phyloP scores from a whole-genome alignment of 2,329 filamentous ascomycete genomes.

The Bipolaris oryzae region DNA sequence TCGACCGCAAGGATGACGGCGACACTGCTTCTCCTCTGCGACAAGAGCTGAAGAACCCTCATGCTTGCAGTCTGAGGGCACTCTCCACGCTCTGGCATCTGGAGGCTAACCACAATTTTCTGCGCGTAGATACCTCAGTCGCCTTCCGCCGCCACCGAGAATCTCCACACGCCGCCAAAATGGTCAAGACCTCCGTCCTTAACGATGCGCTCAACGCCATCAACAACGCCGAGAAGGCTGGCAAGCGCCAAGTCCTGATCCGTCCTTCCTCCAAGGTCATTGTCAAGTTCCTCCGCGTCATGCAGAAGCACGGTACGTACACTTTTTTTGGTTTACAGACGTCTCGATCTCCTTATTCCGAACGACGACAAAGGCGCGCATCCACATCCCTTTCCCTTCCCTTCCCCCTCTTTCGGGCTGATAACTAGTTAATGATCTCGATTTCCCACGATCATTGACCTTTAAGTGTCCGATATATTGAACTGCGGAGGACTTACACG shows the following conservation, averaged over 20 bases:
- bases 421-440: slow-evolving; percentile 99
- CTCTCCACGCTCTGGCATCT: slow-evolving; percentile 71
- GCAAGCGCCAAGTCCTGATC: slow-evolving; percentile 99
- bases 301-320: slow-evolving; percentile 98
- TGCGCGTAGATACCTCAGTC: slow-evolving; percentile 65
- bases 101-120: slow-evolving; percentile 61
- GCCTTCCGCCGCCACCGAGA: slow-evolving; percentile 70
- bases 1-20: slow-evolving; percentile 36
- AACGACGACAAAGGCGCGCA: neutral
- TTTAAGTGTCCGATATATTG: slow-evolving; percentile 99
- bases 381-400: slow-evolving; percentile 29
- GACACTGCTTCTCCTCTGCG: slow-evolving; percentile 56
- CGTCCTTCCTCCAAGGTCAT: slow-evolving; percentile 99
- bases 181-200: slow-evolving; percentile 99
- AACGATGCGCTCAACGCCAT: slow-evolving; percentile 98
- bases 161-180: slow-evolving; percentile 79
- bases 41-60: slow-evolving; percentile 73
- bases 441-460: slow-evolving; percentile 85
- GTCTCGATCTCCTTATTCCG: slow-evolving; percentile 7
- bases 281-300: slow-evolving; percentile 98
- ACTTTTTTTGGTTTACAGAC: slow-evolving; percentile 3
- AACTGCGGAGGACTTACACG: slow-evolving; percentile 94
- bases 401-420: slow-evolving; percentile 74
- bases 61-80: slow-evolving; percentile 61
- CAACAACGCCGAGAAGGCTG: slow-evolving; percentile 99